Percentiles rank a stretch among this genome's conserved stretches.
Conservation (phyloP, 2,329 filamentous ascomycete species). For the Alternaria sp. region DNA sequence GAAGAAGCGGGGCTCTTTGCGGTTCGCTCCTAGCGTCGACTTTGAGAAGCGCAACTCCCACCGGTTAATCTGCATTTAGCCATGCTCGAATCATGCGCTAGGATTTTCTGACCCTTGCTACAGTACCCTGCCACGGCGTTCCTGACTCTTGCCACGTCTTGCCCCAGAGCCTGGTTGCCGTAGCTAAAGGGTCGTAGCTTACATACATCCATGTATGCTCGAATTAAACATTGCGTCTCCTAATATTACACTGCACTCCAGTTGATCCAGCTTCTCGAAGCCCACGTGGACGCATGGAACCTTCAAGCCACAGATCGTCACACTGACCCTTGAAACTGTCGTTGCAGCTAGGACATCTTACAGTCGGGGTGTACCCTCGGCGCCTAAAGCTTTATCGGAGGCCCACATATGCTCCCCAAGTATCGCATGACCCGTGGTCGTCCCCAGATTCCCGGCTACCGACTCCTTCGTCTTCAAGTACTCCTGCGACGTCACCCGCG, state of each 20-base stretch:
- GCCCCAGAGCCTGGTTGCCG: conserved; percentile 29
- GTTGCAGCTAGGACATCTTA: conserved; percentile 38
- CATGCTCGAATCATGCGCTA: conserved; percentile 14
- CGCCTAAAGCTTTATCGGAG: conserved; percentile 43
- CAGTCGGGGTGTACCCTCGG: conserved; percentile 44
- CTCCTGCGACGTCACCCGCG: conserved; percentile 13
- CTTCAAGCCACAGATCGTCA: conserved; percentile 48
- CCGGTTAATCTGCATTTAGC: conserved; percentile 21
- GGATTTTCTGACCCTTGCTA: conserved; percentile 2
- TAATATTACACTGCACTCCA: conserved; percentile 44
- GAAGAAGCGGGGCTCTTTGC: conserved; percentile 12
- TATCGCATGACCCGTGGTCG: conserved; percentile 47
- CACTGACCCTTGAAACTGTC: conserved; percentile 37
- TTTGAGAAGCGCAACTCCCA: conserved; percentile 9
- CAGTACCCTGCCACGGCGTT: conserved; percentile 9
- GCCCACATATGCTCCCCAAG: conserved; percentile 49
- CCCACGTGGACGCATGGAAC: conserved; percentile 50
- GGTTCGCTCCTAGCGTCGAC: conserved; percentile 14
- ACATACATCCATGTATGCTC: conserved; percentile 29
- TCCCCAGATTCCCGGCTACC: conserved; percentile 39
- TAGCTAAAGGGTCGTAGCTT: conserved; percentile 35
- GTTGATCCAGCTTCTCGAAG: conserved; percentile 53
- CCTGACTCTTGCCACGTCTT: conserved; percentile 22
- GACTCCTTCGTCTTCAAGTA: conserved; percentile 28
- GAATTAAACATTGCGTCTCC: conserved; percentile 45